These are phyloP conservation scores for Boletus smithii DNA, from an alignment of 1,284 basidiomycete species.

Conservation along the genomic window DNA sequence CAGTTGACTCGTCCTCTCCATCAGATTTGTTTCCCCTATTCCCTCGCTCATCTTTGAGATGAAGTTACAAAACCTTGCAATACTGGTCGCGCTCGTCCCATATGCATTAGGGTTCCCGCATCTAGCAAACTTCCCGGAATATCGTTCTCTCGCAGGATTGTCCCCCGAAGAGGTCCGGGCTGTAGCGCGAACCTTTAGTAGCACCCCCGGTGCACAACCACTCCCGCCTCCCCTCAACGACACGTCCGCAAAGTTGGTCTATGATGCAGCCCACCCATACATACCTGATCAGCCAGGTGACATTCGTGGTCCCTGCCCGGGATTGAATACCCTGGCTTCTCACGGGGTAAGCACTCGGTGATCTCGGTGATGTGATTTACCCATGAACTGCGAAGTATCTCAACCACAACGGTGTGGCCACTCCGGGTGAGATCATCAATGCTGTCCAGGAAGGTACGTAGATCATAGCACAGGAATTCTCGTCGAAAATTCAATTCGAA, in stretches of 20 bases:
- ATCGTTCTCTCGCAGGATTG: conserved; percentile 24
- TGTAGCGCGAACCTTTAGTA: conserved; percentile 15
- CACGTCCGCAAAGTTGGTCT: conserved; percentile 27
- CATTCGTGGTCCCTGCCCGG: conserved; percentile 47
- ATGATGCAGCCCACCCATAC: conserved; percentile 25
- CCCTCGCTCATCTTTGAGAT: conserved; percentile 2
- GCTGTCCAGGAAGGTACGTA: conserved; percentile 23
- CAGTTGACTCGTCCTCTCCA: background rate
- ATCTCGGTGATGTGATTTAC: background rate
- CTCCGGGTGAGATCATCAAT: conserved; percentile 26
- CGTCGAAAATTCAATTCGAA: background rate
- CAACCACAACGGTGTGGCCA: conserved; percentile 21
- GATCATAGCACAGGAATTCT: background rate
- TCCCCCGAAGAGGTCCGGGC: conserved; percentile 53
- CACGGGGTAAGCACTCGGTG: conserved; percentile 31
- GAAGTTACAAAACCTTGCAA: conserved; percentile 12
- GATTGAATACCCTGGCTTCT: conserved; percentile 46
- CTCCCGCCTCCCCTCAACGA: conserved; percentile 23
- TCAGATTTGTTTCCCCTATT: background rate
- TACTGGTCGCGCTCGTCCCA: conserved; percentile 9
- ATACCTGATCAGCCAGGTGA: conserved; percentile 20
- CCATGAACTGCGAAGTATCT: conserved; percentile 28
- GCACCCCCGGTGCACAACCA: conserved; percentile 26
- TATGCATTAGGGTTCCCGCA: conserved; percentile 13
- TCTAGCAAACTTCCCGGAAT: conserved; percentile 17